Base-by-base conservation (phyloP, 305 asterid species). In the Plantago coronopus region DNA sequence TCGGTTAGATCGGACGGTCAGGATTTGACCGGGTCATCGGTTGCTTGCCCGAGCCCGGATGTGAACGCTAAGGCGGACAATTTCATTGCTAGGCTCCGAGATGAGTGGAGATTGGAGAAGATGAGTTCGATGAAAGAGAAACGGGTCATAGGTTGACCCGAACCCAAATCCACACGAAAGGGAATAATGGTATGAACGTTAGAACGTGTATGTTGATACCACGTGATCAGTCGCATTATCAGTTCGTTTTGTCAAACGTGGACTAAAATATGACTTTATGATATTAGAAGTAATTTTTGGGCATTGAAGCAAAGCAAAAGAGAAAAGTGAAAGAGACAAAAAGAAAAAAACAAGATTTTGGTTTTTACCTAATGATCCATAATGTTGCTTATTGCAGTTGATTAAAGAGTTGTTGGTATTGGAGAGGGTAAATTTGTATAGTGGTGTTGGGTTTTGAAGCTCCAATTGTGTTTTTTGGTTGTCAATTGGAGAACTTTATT, bases 41-140 rank as follows among this genome's bases (percentile, higher is more conserved):
- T 80, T 20, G 49, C 56, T 19, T 90, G 95, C 27, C 93, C 96
- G n/a, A 90, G 96, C 80, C 97, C 97, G 43, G 96, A 91, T 59
- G 97, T 91, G 10, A 85, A 91, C 64, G 45, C 59, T 15, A 82
- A 85, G 72, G 97, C 96, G 4, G 96, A 80, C 64, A 69, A 56
- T 47, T 88, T 88, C 78, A 91, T 91, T 23, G 91, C 96, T 0
- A 73, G 89, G 75, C 91, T 75, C 50, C 75, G 83, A 44, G 85
- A 74, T 43, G 94, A 82, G 62, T 91, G 97, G 97, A 80, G 82
- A 63, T 51, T 84, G 54, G 97, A 91, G 70, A 91, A 85, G 64
- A 78, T 91, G 58, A 85, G 79, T 54, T 83, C 95, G 2, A 15
- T 76, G 21, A 78, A 69, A 45, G 90, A 70, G 69, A 79, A 74